Percentiles rank a stretch among this genome's conserved stretches.
Conservation (phyloP, 2,329 filamentous ascomycete species). For the Magnaporthiopsis rhizophila region DNA sequence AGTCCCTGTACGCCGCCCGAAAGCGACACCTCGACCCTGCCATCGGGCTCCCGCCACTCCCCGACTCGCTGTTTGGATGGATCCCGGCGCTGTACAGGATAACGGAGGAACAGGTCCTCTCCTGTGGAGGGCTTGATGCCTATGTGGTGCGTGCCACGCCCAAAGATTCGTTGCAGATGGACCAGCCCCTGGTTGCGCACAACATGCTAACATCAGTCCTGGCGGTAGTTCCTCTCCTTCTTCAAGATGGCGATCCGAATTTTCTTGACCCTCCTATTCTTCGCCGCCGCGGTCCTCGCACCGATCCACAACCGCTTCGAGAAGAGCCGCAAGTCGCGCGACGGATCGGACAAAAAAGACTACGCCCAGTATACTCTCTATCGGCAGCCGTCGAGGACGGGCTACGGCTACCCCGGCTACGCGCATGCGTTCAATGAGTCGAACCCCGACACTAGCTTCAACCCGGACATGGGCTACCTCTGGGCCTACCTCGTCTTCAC, state of each 20-base stretch:
- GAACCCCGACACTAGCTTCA: conserved; percentile 24
- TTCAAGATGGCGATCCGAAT: conserved; percentile 93
- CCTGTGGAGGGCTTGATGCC: conserved; percentile 86
- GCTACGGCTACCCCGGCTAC: not conserved
- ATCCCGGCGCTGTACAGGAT: conserved; percentile 78
- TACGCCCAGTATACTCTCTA: not conserved
- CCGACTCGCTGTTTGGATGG: conserved; percentile 86
- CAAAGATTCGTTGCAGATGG: not conserved
- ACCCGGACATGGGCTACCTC: conserved; percentile 48
- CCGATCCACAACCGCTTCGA: conserved; percentile 71
- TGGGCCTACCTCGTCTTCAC: conserved; percentile 95
- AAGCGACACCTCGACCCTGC: conserved; percentile 61
- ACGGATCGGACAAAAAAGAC: conserved; percentile 4
- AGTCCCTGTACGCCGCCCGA: conserved; percentile 79
- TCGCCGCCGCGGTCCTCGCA: conserved; percentile 71
- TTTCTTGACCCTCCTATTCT: conserved; percentile 70
- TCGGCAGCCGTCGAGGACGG: not conserved
- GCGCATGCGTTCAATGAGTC: conserved; percentile 5
- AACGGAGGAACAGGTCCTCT: conserved; percentile 80
- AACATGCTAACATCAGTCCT: not conserved
- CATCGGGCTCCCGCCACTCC: conserved; percentile 64
- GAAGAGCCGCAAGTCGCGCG: not conserved
- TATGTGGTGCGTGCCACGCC: conserved; percentile 59
- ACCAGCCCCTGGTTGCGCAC: not conserved
- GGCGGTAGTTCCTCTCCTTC: conserved; percentile 69